Percentiles rank a stretch among this genome's conserved stretches.
Conservation (phyloP, 75 land plant genomes). For the Picea sitchensis region DNA sequence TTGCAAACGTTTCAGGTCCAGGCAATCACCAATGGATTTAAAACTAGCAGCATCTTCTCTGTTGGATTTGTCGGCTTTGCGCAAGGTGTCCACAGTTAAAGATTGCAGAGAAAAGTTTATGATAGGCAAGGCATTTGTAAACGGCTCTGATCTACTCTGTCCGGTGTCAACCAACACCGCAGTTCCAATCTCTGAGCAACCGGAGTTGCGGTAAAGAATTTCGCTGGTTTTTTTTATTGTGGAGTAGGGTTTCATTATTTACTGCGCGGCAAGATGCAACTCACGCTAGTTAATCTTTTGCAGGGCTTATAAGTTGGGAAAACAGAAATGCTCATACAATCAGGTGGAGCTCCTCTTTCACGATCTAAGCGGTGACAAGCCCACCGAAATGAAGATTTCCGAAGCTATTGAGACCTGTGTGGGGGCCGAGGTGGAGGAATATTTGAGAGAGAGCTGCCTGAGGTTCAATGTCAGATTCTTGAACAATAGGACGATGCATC, state of each 20-base stretch:
- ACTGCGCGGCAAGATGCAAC: neutral
- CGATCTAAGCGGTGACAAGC: neutral
- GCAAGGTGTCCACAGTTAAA: neutral
- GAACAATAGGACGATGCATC: conserved; percentile 25
- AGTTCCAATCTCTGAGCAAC: conserved; percentile 20
- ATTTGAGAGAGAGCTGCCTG: conserved; percentile 36
- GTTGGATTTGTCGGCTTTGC: no score
- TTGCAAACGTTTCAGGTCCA: no score
- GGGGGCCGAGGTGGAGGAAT: conserved; percentile 32
- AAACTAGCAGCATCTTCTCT: no score
- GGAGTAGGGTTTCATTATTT: neutral
- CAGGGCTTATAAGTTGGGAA: conserved; percentile 49
- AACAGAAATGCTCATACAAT: conserved; percentile 51
- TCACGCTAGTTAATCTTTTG: conserved; percentile 4
- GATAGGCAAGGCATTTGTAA: conserved; percentile 3
- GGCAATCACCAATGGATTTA: no score
- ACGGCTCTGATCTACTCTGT: conserved; percentile 24
- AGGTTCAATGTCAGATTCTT: conserved; percentile 46
- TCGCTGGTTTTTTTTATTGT: neutral
- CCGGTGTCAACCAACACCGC: conserved; percentile 28
- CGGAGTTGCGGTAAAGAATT: conserved; percentile 22
- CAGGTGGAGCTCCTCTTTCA: conserved; percentile 27
- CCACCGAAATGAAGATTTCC: conserved; percentile 16
- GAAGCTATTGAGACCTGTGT: conserved; percentile 36
- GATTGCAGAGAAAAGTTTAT: conserved; percentile 19